phyloP scores from a whole-genome alignment of 1,284 basidiomycete species.

The Coniferiporia sulphurascens region DNA sequence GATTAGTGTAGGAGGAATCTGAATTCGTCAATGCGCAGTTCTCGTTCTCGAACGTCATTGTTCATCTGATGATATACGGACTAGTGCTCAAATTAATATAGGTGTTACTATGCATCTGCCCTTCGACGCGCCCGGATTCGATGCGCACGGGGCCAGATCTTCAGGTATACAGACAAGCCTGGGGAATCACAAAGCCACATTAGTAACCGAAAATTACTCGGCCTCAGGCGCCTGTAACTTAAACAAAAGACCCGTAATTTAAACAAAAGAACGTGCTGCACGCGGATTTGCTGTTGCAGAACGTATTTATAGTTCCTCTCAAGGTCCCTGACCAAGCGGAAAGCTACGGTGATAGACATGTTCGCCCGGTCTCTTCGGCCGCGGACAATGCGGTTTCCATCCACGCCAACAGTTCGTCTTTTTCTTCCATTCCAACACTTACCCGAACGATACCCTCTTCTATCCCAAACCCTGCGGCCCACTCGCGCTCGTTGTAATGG shows the following conservation, averaged over 20 bases:
- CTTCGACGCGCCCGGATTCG: too few species aligned
- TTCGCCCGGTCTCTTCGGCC: constrained; percentile 45
- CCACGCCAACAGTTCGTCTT: constrained; percentile 48
- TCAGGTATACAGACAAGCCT: too few species aligned
- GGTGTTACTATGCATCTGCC: background rate
- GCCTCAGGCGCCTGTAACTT: too few species aligned
- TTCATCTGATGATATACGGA: constrained; percentile 12
- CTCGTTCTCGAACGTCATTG: constrained; percentile 13
- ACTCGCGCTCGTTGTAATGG: constrained; percentile 88
- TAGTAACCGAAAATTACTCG: too few species aligned
- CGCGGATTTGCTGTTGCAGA: too few species aligned
- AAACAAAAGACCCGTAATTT: too few species aligned
- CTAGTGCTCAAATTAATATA: constrained; percentile 13
- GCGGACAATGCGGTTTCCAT: constrained; percentile 69
- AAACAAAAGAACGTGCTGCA: too few species aligned
- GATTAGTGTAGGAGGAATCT: constrained; percentile 2
- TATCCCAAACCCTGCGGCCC: constrained; percentile 87
- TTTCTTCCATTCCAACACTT: constrained; percentile 89
- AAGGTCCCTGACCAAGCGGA: too few species aligned
- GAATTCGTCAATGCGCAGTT: constrained; percentile 15
- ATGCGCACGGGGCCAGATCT: too few species aligned
- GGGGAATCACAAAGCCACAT: too few species aligned
- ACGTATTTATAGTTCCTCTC: too few species aligned
- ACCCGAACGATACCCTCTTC: constrained; percentile 83
- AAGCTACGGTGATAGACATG: background rate